Percentiles rank a stretch among this genome's conserved stretches.
These are phyloP conservation scores for Leishmania gerbilli DNA, from an alignment of 208 protist genomes.

Conservation along the genomic window DNA sequence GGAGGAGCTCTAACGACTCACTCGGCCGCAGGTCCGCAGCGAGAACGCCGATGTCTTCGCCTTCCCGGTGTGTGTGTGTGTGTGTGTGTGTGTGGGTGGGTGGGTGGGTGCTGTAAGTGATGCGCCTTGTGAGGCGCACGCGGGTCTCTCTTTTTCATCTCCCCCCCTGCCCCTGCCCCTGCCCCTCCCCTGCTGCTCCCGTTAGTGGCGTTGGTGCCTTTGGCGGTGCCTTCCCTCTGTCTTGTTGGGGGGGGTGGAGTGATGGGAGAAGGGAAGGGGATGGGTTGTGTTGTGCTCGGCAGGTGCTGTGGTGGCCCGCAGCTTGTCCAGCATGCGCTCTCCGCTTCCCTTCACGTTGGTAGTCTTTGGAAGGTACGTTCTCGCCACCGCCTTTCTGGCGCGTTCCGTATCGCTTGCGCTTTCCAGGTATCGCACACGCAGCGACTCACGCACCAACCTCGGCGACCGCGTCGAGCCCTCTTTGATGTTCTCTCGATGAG, in stretches of 20 bases:
- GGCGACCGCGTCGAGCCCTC: not conserved
- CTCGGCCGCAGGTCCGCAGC: not conserved
- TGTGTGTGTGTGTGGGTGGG: too few species aligned
- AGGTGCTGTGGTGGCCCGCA: not conserved
- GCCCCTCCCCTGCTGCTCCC: not conserved
- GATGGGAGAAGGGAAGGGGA: too few species aligned
- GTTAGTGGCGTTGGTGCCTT: not conserved
- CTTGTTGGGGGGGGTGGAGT: not conserved
- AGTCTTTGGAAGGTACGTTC: not conserved
- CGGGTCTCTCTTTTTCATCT: not conserved
- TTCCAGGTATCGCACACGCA: not conserved
- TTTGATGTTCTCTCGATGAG: not conserved
- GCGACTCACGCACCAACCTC: not conserved
- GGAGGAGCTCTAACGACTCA: constrained; percentile 35
- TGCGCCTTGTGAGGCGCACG: not conserved
- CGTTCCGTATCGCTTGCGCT: not conserved
- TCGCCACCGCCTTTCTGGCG: not conserved
- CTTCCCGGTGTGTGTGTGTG: not conserved
- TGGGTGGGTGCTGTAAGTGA: not conserved
- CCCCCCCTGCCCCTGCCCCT: too few species aligned
- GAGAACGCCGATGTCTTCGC: not conserved
- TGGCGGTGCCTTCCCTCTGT: not conserved
- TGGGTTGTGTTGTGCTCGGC: not conserved
- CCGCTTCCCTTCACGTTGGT: not conserved
- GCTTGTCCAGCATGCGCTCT: not conserved